Evolutionary conservation across 1,139 yeast species (phyloP), one percentile per base, ranked within the genome.

Genomic region (Sugiyamaella xylanicola): DNA sequence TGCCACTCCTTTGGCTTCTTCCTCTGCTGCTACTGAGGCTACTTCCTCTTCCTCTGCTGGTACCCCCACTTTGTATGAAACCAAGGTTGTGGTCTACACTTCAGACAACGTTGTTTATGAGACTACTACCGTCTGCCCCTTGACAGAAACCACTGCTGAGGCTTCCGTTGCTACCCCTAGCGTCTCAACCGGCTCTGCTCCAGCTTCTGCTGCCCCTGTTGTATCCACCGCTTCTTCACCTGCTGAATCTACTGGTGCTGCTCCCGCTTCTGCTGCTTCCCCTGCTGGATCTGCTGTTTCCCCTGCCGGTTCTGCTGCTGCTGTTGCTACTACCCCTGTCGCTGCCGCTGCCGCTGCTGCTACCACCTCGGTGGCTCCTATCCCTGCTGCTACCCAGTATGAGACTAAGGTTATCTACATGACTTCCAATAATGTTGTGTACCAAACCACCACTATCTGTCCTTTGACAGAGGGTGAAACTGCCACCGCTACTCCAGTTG

Each of bases 41-140:
- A 3, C 49, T 25, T 19, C 49, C 4, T 13, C 54, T 22, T 16
- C 49, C 15, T 45, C 39, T 37, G 16, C 50, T 37, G 19, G 44
- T 22, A 13, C 39, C 29, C 40, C 44, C 13, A 13, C 49, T 35
- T 16, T 37, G 22, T 20, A 27, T 5, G 36, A 25, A 9, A 16
- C 54, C 4, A 32, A 47, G 19, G 44, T 35, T 42, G 21, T 25
- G 4, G 35, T 25, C 19, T 16, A 32, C 17, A 20, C 44, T 13
- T 15, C 44, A 11, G 44, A 35, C 2, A 15, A 36, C 11, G 46
- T 50, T 22, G 21, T 49, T 13, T 11, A 42, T 13, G 21, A 39
- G 11, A 19, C 55, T 21, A 47, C 53, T 22, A 42, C 56, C 40
- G 29, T 51, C 36, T 15, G 52, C 13, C 25, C 53, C 11, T 44